Percentiles rank a stretch among this genome's conserved stretches.
Evolutionary conservation across 2,329 filamentous ascomycete genomes (phyloP).

Genomic region (Colletotrichum coccodes): DNA sequence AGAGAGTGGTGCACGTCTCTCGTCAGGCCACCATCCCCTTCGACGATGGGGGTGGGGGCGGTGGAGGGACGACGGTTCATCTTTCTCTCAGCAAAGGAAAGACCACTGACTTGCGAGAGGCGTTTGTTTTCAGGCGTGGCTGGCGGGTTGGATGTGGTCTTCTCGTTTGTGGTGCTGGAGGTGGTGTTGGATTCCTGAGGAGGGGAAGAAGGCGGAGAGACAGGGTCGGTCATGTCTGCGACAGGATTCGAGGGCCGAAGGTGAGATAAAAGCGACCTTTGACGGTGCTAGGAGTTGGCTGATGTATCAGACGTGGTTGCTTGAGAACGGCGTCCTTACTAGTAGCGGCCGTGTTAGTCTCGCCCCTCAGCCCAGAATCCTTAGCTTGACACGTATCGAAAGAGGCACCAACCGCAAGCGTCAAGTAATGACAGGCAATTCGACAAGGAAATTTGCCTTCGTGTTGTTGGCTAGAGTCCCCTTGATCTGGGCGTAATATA

Average conservation of each 20-base stretch:
- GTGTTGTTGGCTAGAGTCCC: slow-evolving; percentile 10
- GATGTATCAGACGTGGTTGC: slow-evolving; percentile 14
- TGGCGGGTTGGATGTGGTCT: slow-evolving; percentile 2
- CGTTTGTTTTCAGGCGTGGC: slow-evolving; percentile 24
- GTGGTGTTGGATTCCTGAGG: slow-evolving; percentile 8
- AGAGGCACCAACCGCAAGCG: not conserved
- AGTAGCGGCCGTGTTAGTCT: slow-evolving; percentile 28
- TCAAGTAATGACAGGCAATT: not conserved
- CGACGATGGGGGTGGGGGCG: slow-evolving; percentile 43
- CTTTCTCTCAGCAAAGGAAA: slow-evolving; percentile 46
- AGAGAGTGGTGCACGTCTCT: slow-evolving; percentile 50
- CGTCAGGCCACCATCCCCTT: slow-evolving; percentile 47
- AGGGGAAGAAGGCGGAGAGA: slow-evolving; percentile 28
- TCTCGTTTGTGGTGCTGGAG: slow-evolving; percentile 11
- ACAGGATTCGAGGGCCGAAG: slow-evolving; percentile 16
- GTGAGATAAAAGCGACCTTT: slow-evolving; percentile 20
- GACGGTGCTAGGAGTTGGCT: slow-evolving; percentile 9
- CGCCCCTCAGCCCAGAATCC: not conserved
- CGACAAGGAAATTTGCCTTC: not conserved
- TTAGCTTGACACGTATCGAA: slow-evolving; percentile 23
- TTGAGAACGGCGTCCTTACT: slow-evolving; percentile 24
- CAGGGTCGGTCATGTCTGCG: slow-evolving; percentile 20
- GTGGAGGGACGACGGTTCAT: slow-evolving; percentile 32
- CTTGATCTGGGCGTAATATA: slow-evolving; percentile 24
- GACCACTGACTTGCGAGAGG: slow-evolving; percentile 6